Base-by-base conservation (phyloP, 2,329 filamentous ascomycete genomes). In the Cephalotrichum gorgonifer region DNA sequence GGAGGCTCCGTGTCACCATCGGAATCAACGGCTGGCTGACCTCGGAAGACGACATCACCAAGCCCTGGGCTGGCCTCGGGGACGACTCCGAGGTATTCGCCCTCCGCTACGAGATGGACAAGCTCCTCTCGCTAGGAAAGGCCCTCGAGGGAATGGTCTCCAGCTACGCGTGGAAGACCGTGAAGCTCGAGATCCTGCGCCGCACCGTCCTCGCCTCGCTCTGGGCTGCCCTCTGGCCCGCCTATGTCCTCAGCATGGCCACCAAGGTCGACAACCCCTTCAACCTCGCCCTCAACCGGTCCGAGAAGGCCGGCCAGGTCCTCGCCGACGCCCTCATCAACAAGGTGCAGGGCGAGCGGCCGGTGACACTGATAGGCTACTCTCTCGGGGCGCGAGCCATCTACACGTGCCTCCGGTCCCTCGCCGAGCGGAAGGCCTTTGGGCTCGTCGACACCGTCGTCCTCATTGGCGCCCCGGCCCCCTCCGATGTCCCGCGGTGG, bases 21-120 rank as follows among this genome's bases (percentile, higher is more conserved):
- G 88, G 87, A 8, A 81, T 95, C 54, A 91, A 88, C 52, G 90
- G 90, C 31, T 95, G 89, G 90, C 73, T 95, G 12, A 83, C 78
- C 2, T 73, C 79, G 7, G 79, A 86, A 54, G 77, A 84, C 27
- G 88, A 95, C 56, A 78, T 95, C 25, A 76, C 84, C 5, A 77
- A 79, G 53, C 89, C 90, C 0, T 96, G 90, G 90, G 76, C 78
- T 28, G 81, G 85, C 27, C 72, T 95, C 12, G 78, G 80, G 3
- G 69, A 77, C 28, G 76, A 85, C 53, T 76, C 84, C 1, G 90
- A 95, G 62, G 81, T 86, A 0, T 95, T 95, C 60, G 89, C 88
- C 1, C 69, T 95, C 6, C 78, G 87, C 3, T 95, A 86, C 69
- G 90, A 96, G 65, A 79, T 91, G 57, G 78, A 86, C 51, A 79